These are phyloP conservation scores for Microstroma glucosiphilum DNA, from an alignment of 1,284 basidiomycete species.

Conservation along the genomic window DNA sequence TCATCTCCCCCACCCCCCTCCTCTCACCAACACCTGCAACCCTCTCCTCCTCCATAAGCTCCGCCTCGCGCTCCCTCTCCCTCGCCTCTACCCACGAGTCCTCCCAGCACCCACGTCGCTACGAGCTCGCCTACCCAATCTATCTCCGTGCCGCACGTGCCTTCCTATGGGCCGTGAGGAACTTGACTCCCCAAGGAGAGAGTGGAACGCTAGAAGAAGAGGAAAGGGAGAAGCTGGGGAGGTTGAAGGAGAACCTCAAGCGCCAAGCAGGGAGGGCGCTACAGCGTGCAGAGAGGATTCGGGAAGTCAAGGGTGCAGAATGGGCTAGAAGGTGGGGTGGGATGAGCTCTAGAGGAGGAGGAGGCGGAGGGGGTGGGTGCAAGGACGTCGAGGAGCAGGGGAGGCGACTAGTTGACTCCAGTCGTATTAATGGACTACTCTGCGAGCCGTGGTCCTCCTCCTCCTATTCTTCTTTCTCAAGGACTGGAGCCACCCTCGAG, in stretches of 20 bases:
- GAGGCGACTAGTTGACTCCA: neutral
- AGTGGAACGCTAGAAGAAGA: neutral
- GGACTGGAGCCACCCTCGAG: neutral
- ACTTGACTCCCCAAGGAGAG: neutral
- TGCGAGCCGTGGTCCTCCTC: neutral
- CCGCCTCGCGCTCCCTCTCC: neutral
- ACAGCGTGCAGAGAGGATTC: constrained; percentile 5
- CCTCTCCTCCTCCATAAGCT: neutral
- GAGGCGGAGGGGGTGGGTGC: neutral
- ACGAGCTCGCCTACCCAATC: constrained; percentile 5
- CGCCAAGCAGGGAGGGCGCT: neutral
- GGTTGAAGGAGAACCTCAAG: constrained; percentile 2
- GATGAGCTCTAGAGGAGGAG: neutral
- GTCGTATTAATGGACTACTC: neutral
- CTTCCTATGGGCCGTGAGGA: constrained; percentile 1
- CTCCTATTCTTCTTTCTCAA: no score
- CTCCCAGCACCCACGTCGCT: neutral
- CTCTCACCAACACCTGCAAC: neutral
- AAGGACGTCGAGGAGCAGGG: neutral
- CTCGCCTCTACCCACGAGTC: neutral
- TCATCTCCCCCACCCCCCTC: neutral
- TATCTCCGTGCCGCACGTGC: neutral
- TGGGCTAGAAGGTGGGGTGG: constrained; percentile 5
- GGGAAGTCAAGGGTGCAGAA: constrained; percentile 2
- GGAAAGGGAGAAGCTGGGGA: neutral